These are phyloP conservation scores for Tricholoma furcatifolium DNA, from an alignment of 768 basidiomycete genomes.

Conservation along the genomic window DNA sequence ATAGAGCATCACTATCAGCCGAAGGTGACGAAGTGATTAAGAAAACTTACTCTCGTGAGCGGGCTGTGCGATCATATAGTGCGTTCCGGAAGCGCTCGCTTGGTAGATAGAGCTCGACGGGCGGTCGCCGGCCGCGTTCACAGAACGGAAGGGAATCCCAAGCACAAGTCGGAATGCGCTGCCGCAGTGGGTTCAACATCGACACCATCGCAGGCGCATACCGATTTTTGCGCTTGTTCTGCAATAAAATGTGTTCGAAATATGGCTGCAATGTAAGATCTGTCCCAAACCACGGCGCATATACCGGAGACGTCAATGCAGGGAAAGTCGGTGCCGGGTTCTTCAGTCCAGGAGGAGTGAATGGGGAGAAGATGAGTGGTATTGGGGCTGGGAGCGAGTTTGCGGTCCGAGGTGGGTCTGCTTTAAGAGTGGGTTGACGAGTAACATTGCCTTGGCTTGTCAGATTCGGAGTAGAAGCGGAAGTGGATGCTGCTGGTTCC, in stretches of 20 bases:
- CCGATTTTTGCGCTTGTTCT: constrained; percentile 19
- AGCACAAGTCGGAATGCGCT: constrained; percentile 15
- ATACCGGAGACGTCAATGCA: not conserved
- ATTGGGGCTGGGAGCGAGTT: too few relatives aligned
- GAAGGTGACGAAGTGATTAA: not conserved
- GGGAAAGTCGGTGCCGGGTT: not conserved
- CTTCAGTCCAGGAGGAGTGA: too few relatives aligned
- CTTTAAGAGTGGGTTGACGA: too few relatives aligned
- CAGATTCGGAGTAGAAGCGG: not conserved
- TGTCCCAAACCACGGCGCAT: not conserved
- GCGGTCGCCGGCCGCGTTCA: not conserved
- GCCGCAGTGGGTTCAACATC: constrained; percentile 22
- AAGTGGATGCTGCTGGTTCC: not conserved
- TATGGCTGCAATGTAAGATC: not conserved
- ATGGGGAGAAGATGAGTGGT: too few relatives aligned
- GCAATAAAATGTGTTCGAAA: constrained; percentile 15
- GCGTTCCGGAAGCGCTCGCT: constrained; percentile 19
- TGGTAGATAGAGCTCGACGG: constrained; percentile 8
- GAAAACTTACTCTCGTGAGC: constrained; percentile 9
- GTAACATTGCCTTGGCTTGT: not conserved
- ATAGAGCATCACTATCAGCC: constrained; percentile 9
- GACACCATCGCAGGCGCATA: constrained; percentile 24
- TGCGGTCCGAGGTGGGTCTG: too few relatives aligned
- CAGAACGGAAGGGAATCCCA: constrained; percentile 15
- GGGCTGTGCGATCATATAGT: constrained; percentile 1